phyloP scores from a whole-genome alignment of 2,329 filamentous ascomycete species.

The Apiospora arundinis region DNA sequence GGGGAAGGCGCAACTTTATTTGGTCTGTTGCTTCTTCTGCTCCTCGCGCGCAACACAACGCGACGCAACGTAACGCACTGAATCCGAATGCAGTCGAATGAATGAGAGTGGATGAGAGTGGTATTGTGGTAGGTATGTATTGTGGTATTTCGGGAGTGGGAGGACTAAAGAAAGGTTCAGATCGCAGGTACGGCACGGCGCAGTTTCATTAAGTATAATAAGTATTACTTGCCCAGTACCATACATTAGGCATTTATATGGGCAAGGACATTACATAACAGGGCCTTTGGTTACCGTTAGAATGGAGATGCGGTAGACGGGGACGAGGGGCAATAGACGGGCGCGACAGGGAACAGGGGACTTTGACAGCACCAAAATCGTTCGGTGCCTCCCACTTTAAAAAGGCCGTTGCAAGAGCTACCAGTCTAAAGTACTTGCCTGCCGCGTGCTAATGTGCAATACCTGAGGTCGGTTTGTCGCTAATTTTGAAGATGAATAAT shows the following conservation, averaged over 20 bases:
- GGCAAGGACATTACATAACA: slow-evolving; percentile 13
- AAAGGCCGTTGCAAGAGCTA: not conserved
- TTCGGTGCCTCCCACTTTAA: slow-evolving; percentile 8
- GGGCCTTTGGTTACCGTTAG: slow-evolving; percentile 14
- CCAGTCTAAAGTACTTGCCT: not conserved
- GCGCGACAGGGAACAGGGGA: not conserved
- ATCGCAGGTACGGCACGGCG: not conserved
- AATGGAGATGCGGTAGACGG: slow-evolving; percentile 12
- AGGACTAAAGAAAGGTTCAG: not conserved
- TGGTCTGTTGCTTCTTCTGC: not conserved
- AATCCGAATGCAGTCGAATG: not conserved
- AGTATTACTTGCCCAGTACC: slow-evolving; percentile 5
- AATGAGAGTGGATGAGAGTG: not conserved
- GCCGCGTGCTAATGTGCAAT: too few relatives aligned
- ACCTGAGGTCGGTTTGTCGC: too few relatives aligned
- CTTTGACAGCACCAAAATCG: slow-evolving; percentile 3
- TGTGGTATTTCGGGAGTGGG: slow-evolving; percentile 13
- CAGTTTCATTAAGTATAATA: slow-evolving; percentile 12
- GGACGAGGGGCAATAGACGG: slow-evolving; percentile 7
- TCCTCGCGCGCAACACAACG: not conserved
- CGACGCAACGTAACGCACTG: slow-evolving; percentile 11
- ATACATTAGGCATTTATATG: not conserved
- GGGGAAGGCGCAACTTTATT: slow-evolving; percentile 17
- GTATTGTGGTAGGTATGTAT: too few relatives aligned
- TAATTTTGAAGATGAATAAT: not conserved